Evolutionary conservation across 148 eudicot species (phyloP), one percentile per base, ranked within the genome.

Genomic region (Vaccinium myrtillus): DNA sequence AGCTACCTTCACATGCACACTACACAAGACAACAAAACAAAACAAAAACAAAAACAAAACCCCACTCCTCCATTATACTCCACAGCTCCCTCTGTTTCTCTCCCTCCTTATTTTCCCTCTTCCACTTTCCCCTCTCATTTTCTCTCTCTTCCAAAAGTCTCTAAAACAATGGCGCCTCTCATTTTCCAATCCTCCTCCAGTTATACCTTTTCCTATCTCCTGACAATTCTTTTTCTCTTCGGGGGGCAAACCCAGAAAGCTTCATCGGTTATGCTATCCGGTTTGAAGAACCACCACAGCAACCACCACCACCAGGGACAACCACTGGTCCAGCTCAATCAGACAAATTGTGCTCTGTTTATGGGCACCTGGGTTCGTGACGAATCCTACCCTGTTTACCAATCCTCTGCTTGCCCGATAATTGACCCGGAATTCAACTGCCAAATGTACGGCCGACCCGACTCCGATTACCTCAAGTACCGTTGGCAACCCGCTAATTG

Each of bases 371-470:
- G 99, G 99, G 90, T 97, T 56, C 86, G 61, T 9, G 99, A 97
- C 32, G 89, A 90, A 7, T 78, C 93, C 36, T 94, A 90, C 86
- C 96, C 98, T 0, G 0, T 92, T n/a, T 97, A 97, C 84, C 90
- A 87, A 23, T 88, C 89, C 49, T 87, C 89, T 83, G 82, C 89
- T 30, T 97, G 99, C 76, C 91, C 94, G 4, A 67, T 90, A 49
- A 90, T 97, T 75, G 99, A 97, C 83, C 89, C 98, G 4, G 84
- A 90, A 79, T 97, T 97, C 88, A 94, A 97, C 43, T 97, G 99
- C 74, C 93, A 90, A 65, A 63, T 91, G 63, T 92, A 83, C 75
- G 99, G 99, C 30, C 90, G 99, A 53, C 96, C 99, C 75, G 99
- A 97, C 79, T 87, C 95, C 12, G 92, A 90, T 67, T 97, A 95